phyloP scores from a whole-genome alignment of 352 stramenopile genomes.

The Globisporangium cystogenes region DNA sequence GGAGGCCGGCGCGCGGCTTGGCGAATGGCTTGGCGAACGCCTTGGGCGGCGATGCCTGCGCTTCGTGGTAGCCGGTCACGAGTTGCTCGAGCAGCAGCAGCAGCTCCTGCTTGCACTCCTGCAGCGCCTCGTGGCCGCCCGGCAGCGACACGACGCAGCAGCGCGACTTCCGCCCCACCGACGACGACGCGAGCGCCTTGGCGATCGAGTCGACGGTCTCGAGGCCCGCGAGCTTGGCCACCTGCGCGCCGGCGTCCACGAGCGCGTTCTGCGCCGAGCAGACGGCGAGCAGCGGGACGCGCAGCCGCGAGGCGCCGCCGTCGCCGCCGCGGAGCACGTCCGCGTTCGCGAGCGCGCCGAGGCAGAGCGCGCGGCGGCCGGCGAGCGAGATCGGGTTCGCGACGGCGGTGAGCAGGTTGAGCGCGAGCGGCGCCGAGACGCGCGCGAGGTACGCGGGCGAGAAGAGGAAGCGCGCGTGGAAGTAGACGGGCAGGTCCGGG shows the following conservation, averaged over 20 bases:
- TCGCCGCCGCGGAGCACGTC: conserved; percentile 48
- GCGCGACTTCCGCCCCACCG: conserved; percentile 4
- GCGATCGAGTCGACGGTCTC: conserved; percentile 77
- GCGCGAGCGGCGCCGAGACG: conserved; percentile 90
- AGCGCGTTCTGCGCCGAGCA: conserved; percentile 87
- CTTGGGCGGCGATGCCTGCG: conserved; percentile 60
- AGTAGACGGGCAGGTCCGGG: conserved; percentile 94
- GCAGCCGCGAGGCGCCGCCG: conserved; percentile 42
- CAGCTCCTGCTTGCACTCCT: conserved; percentile 88
- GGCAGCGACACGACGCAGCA: conserved; percentile 82
- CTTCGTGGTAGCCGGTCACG: conserved; percentile 91
- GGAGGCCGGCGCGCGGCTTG: too few species aligned
- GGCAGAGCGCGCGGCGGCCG: conserved; percentile 86
- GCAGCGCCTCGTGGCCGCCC: conserved; percentile 91
- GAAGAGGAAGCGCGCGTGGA: conserved; percentile 94
- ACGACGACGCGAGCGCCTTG: conserved; percentile 44
- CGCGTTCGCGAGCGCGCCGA: conserved; percentile 79
- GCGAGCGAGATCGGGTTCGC: conserved; percentile 92
- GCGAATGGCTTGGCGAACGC: too few species aligned
- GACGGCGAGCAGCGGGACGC: conserved; percentile 82
- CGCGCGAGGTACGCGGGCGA: conserved; percentile 87
- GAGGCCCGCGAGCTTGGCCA: conserved; percentile 46
- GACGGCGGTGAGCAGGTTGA: conserved; percentile 95
- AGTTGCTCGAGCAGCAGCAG: conserved; percentile 91
- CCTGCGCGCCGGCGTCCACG: conserved; percentile 76